Conservation (phyloP, 2,329 filamentous ascomycete species). For the Penicillium palitans region DNA sequence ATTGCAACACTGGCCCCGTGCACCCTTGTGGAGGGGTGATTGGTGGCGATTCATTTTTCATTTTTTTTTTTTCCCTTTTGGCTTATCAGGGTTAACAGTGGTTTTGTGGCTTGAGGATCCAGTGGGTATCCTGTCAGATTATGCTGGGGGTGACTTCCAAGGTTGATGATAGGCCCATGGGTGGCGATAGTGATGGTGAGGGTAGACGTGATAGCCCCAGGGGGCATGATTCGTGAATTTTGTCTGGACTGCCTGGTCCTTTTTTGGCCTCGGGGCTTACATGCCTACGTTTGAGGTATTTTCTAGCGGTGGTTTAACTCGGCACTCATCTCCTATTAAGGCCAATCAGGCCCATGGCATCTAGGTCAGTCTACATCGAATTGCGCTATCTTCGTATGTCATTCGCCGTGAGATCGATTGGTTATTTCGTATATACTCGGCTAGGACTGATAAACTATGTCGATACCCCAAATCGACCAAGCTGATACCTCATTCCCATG, state of each 20-base stretch:
- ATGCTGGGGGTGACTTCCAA: too few relatives aligned
- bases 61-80: not conserved
- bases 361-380: not conserved
- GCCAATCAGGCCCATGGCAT: not conserved
- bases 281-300: not conserved
- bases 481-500: not conserved
- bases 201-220: not conserved
- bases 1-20: conserved; percentile 1
- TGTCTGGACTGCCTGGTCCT: too few relatives aligned
- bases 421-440: not conserved
- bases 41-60: not conserved
- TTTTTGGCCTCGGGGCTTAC: not conserved
- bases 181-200: not conserved
- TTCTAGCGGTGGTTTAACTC: not conserved
- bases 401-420: not conserved
- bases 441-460: not conserved
- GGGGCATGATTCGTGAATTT: not conserved
- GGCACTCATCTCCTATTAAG: not conserved
- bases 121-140: not conserved
- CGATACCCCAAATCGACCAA: not conserved
- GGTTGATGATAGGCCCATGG: not conserved
- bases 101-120: not conserved
- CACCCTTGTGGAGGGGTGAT: not conserved
- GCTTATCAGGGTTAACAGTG: not conserved
- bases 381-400: not conserved